These are phyloP conservation scores for Calcarisporium arbuscula DNA, from an alignment of 2,329 filamentous ascomycete species.

Conservation along the genomic window DNA sequence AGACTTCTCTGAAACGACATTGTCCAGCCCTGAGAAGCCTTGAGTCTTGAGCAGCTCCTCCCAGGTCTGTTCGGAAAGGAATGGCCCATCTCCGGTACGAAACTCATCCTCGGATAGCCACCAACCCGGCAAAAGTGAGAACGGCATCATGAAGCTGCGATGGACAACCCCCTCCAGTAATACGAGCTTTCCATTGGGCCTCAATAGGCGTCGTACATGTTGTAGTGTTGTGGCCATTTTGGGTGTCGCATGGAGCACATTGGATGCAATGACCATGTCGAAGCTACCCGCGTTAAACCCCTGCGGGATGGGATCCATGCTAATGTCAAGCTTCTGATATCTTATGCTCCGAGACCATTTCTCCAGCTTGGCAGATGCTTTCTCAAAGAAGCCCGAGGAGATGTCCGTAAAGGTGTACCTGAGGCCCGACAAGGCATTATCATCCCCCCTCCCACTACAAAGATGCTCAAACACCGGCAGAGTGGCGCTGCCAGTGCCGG, in stretches of 20 bases:
- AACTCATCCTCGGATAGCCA: neutral
- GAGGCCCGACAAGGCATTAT: no score
- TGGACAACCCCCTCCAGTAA: constrained; percentile 6
- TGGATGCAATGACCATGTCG: constrained; percentile 18
- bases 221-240: neutral
- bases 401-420: constrained; percentile 21
- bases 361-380: constrained; percentile 13
- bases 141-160: constrained; percentile 6
- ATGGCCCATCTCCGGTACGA: no score
- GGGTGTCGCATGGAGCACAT: constrained; percentile 6
- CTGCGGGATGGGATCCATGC: constrained; percentile 8
- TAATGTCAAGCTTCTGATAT: constrained; percentile 19
- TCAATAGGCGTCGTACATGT: constrained; percentile 8
- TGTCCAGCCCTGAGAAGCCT: no score
- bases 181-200: constrained; percentile 8
- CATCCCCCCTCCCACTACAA: no score
- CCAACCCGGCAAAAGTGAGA: constrained; percentile 1
- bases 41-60: no score
- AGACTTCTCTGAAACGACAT: no score
- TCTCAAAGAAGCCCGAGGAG: constrained; percentile 21
- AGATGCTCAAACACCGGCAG: constrained; percentile 22
- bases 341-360: constrained; percentile 5
- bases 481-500: constrained; percentile 10
- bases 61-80: no score
- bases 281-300: constrained; percentile 10